Base-by-base conservation (phyloP, 768 basidiomycete species). In the Pulveroboletus sp. region DNA sequence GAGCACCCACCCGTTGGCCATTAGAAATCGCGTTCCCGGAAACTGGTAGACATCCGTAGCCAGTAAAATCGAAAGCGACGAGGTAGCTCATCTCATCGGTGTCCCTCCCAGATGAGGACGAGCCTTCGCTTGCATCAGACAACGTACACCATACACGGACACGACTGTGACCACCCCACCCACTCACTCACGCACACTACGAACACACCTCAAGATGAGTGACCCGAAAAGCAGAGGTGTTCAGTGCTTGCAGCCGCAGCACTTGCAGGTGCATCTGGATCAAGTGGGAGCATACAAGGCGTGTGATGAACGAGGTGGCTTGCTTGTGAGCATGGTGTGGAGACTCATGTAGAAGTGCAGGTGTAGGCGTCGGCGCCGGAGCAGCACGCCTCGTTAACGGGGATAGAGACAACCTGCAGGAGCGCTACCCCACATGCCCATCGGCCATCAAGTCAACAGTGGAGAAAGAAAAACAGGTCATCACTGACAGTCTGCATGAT, bases 351-450 rank as follows among this genome's bases (percentile, higher is more conserved):
- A 2, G 57, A 49, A 21, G 39, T 26, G 50, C 60, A 62, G 10
- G 18, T 45, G 50, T 61, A 63, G 4, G 13, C 6, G 0, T 39
- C 21, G 32, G 39, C 9, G 17, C 43, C 10, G 17, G 43, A 40
- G 45, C 60, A 62, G 57, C 60, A 61, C 27, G 60, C 53, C 37
- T 59, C 43, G 49, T 62, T 54, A 10, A 60, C 55, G 21, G 43
- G 60, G 46, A 49, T 38, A 14, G 57, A 38, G 39, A 17, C 43
- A 40, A 47, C n/a, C 55, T 57, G 18, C 13, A 18, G 18, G 11
- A 32, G 32, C 7, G 3, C 2, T 24, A n/a, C 9, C 2, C 21
- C 17, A n/a, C 18, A 21, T 21, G 21, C 21, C 21, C 21, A 14
- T 50, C 39, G 38, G 46, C 10, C 5, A 31, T 17, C 9, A 3